Evolutionary conservation across 306 rosid species (phyloP).

Genomic region (Lagenaria siceraria): DNA sequence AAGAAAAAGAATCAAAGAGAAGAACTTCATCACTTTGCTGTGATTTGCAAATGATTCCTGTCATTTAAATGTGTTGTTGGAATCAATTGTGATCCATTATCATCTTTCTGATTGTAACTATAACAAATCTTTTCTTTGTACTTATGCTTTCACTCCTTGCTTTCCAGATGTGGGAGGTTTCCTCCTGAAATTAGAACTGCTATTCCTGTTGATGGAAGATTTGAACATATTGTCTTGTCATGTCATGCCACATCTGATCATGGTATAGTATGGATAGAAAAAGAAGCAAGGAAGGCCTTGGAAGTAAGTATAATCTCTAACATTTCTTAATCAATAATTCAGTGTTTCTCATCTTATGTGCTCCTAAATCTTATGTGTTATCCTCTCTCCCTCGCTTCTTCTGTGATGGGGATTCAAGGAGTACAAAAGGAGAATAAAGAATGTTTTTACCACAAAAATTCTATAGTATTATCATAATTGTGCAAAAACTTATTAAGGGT

Average conservation of each 20-base stretch:
- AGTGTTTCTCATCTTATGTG: neutral
- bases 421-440: neutral
- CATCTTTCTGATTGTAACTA: neutral
- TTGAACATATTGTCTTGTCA: constrained; percentile 94
- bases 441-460: neutral
- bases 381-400: neutral
- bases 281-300: constrained; percentile 84
- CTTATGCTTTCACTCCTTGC: constrained; percentile 6
- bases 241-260: constrained; percentile 84
- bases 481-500: neutral
- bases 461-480: neutral
- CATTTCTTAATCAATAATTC: neutral
- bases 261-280: constrained; percentile 78
- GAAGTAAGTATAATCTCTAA: constrained; percentile 41
- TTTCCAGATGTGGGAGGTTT: constrained; percentile 89
- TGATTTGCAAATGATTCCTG: neutral
- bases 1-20: too few species aligned
- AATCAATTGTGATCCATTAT: neutral
- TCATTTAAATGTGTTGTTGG: neutral
- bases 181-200: constrained; percentile 97
- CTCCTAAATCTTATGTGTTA: neutral
- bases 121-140: constrained; percentile 6
- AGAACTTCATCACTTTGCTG: neutral
- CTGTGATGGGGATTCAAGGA: neutral
- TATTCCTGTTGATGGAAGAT: constrained; percentile 98